Percentiles rank a stretch among this genome's conserved stretches.
Conservation (phyloP, 495 filamentous ascomycete genomes). For the Penicillium angulare region DNA sequence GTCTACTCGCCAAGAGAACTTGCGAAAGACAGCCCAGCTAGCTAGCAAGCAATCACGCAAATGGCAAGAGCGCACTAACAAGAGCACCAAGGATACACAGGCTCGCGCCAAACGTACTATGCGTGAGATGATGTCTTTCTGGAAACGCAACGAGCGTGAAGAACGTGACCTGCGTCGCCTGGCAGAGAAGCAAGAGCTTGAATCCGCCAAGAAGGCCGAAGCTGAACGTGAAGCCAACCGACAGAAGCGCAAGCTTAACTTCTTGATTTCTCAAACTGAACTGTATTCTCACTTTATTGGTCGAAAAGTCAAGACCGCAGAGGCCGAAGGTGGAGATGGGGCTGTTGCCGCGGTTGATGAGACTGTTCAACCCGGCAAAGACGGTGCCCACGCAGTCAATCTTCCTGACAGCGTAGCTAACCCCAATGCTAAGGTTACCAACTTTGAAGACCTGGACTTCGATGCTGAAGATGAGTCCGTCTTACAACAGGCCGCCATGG, state of each 20-base stretch:
- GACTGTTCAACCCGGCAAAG: slow-evolving; percentile 44
- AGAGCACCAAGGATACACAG: slow-evolving; percentile 96
- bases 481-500: slow-evolving; percentile 79
- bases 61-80: slow-evolving; percentile 97
- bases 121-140: slow-evolving; percentile 99
- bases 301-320: slow-evolving; percentile 96
- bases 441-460: slow-evolving; percentile 93
- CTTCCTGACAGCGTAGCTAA: slow-evolving; percentile 59
- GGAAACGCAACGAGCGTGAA: slow-evolving; percentile 98
- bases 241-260: slow-evolving; percentile 98
- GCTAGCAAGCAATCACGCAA: slow-evolving; percentile 95
- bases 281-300: slow-evolving; percentile 99
- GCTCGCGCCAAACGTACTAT: slow-evolving; percentile 96
- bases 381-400: slow-evolving; percentile 49
- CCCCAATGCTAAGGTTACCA: slow-evolving; percentile 69
- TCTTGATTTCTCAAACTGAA: slow-evolving; percentile 98
- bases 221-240: slow-evolving; percentile 95
- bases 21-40: slow-evolving; percentile 95
- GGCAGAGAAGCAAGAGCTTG: slow-evolving; percentile 93
- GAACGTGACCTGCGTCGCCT: slow-evolving; percentile 91
- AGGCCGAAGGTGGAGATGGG: slow-evolving; percentile 82
- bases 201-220: slow-evolving; percentile 94
- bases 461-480: slow-evolving; percentile 89
- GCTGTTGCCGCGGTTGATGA: slow-evolving; percentile 55
- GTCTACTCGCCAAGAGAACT: slow-evolving; percentile 80